Evolutionary conservation across 805 yeast species (phyloP).

Genomic region (Saccharomycopsis babjevae): DNA sequence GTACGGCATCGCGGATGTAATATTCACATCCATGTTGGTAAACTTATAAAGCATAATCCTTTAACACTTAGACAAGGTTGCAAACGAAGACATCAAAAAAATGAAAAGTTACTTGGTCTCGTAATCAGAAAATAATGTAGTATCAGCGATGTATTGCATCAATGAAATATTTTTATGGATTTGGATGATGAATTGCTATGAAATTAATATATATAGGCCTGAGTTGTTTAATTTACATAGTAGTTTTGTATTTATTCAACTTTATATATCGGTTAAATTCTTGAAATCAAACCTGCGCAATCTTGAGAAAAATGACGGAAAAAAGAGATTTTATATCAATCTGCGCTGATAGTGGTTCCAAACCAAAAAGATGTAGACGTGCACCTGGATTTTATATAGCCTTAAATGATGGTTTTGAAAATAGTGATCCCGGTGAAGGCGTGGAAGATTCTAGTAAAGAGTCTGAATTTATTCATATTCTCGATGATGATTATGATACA

Average conservation of each 20-base stretch:
- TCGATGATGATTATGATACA: not conserved
- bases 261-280: too few species aligned
- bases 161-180: not conserved
- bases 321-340: not conserved
- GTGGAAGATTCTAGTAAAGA: not conserved
- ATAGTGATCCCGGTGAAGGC: not conserved
- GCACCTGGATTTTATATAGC: not conserved
- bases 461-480: not conserved
- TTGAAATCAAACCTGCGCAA: too few species aligned
- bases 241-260: too few species aligned
- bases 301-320: too few species aligned
- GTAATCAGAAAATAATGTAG: not conserved
- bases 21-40: too few species aligned
- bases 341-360: not conserved
- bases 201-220: too few species aligned
- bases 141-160: not conserved
- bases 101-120: not conserved
- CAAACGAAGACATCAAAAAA: not conserved
- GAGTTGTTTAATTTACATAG: too few species aligned
- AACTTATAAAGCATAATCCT: not conserved
- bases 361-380: not conserved
- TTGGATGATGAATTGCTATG: not conserved
- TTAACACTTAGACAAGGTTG: not conserved
- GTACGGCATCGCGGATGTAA: too few species aligned
- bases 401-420: not conserved